Base-by-base conservation (phyloP, 345 rosid species). In the Sonneratia caseolaris region DNA sequence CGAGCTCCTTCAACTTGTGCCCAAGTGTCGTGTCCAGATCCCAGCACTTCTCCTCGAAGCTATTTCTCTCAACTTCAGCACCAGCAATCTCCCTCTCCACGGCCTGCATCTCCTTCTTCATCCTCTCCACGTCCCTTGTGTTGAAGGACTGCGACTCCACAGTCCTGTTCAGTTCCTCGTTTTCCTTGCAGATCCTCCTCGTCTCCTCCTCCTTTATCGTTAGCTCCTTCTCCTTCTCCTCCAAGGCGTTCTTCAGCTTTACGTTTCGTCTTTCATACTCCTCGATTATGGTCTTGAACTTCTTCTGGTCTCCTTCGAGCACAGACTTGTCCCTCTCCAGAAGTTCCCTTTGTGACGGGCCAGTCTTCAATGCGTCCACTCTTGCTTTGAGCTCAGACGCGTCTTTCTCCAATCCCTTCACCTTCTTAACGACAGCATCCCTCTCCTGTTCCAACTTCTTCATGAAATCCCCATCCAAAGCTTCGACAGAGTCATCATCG, bases 51-150 rank as follows among this genome's bases (percentile, higher is more conserved):
- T 86, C 93, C 74, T 95, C 99, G 88, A 86, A 89, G 11, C 76
- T 75, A 75, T 81, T 90, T 81, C 97, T 86, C 7, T 83, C 84
- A 47, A 27, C 72, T 66, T 90, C 96, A 0, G 90, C 86, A 69
- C 90, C 92, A 11, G 73, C 78, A 36, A 86, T 85, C 74, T 89
- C 97, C 76, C 93, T 90, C 76, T 95, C 99, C 73, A 90, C 95
- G 0, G 86, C 91, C 73, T 80, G 86, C 79, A 95, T 76, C 86
- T 95, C 97, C 79, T 91, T 90, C 84, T 80, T 90, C 97, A 95
- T 95, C 86, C 97, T 90, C 82, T 95, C 97, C 0, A 79, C 88
- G 74, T 92, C 99, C 76, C 96, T 80, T 0, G 86, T 75, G 70
- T 89, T 95, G 53, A 92, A 77, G 24, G 84, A 81, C 88, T 90